Evolutionary conservation across 2,329 filamentous ascomycete genomes (phyloP).

Genomic region (Trichophyton equinum): DNA sequence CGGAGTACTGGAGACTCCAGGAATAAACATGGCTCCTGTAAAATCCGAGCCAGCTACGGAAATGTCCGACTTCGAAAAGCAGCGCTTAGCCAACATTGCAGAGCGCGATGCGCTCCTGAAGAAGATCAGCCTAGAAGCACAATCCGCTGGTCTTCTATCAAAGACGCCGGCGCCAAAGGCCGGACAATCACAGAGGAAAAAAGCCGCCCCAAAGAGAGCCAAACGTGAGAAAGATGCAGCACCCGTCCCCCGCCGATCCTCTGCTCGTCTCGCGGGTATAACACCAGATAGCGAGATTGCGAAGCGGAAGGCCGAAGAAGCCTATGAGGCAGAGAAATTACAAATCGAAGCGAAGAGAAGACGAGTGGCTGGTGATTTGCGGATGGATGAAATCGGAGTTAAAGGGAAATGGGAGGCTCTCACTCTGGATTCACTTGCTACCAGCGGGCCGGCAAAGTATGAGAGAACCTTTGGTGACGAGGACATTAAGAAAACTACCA

Average conservation of each 20-base stretch:
- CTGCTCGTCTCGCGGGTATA: constrained; percentile 49
- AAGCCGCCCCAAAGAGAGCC: constrained; percentile 38
- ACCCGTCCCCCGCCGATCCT: constrained; percentile 44
- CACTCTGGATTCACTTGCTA: constrained; percentile 49
- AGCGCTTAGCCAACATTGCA: constrained; percentile 73
- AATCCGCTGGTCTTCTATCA: constrained; percentile 54
- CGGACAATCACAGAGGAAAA: constrained; percentile 38
- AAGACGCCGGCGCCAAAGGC: constrained; percentile 39
- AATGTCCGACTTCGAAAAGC: constrained; percentile 76
- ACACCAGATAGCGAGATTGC: constrained; percentile 55
- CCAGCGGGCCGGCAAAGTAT: constrained; percentile 57
- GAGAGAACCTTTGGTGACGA: constrained; percentile 76
- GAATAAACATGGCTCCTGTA: background rate
- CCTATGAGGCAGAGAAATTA: constrained; percentile 45
- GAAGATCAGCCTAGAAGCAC: constrained; percentile 56
- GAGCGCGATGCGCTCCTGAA: constrained; percentile 73
- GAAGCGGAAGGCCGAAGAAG: constrained; percentile 56
- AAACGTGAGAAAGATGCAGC: constrained; percentile 52
- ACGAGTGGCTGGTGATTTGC: constrained; percentile 54
- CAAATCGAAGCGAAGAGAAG: constrained; percentile 49
- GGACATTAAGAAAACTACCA: constrained; percentile 64
- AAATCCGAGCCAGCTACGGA: constrained; percentile 21
- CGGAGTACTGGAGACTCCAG: background rate
- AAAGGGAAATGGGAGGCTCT: constrained; percentile 63
- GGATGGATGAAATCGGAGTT: constrained; percentile 64